phyloP scores from a whole-genome alignment of 768 basidiomycete genomes.

The Phallus indusiatus region DNA sequence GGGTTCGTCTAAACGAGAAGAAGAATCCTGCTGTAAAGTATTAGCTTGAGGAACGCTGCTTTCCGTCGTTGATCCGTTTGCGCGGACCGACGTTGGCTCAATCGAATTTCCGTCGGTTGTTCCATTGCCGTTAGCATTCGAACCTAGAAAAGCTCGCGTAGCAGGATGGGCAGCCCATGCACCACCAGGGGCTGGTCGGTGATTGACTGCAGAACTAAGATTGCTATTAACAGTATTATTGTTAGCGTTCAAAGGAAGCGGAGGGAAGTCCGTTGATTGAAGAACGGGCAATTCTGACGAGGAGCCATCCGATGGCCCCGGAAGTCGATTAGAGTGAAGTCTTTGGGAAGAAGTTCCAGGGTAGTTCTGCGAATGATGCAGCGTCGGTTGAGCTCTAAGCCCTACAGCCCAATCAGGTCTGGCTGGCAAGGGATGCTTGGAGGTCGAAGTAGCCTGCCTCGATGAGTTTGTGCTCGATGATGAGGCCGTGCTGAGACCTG shows the following conservation, averaged over 20 bases:
- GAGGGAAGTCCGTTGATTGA: constrained; percentile 63
- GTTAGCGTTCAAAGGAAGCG: constrained; percentile 25
- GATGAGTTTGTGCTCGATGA: constrained; percentile 70
- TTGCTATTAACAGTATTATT: constrained; percentile 7
- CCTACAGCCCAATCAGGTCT: constrained; percentile 88
- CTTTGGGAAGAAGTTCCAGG: constrained; percentile 29
- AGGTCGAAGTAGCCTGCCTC: constrained; percentile 61
- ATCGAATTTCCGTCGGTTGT: not conserved
- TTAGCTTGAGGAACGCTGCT: not conserved
- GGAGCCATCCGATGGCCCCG: constrained; percentile 24
- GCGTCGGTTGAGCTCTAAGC: constrained; percentile 59
- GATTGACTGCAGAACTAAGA: constrained; percentile 38
- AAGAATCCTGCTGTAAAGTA: constrained; percentile 12
- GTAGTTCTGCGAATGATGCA: constrained; percentile 39
- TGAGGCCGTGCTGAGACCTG: not conserved
- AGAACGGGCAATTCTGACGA: constrained; percentile 28
- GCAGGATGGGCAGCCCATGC: constrained; percentile 61
- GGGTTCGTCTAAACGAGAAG: constrained; percentile 31
- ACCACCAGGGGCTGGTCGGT: constrained; percentile 44
- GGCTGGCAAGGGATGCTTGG: constrained; percentile 69
- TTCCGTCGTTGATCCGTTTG: constrained; percentile 12
- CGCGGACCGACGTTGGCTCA: not conserved
- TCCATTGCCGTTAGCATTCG: constrained; percentile 10
- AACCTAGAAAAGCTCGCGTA: constrained; percentile 41
- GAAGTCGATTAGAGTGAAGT: constrained; percentile 40